These are phyloP conservation scores for Durio zibethinus DNA, from an alignment of 345 rosid genomes.

Conservation along the genomic window DNA sequence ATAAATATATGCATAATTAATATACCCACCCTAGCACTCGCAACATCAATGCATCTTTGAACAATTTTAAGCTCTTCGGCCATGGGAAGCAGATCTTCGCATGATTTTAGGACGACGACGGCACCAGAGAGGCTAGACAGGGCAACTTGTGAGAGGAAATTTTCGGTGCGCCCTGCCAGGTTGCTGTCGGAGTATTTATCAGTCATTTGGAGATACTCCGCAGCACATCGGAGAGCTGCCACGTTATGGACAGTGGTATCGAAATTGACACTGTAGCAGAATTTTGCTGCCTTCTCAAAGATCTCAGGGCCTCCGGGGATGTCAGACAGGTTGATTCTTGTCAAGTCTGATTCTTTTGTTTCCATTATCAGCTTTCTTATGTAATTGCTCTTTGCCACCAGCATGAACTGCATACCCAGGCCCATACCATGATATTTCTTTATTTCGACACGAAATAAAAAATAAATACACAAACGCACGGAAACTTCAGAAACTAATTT, in stretches of 20 bases:
- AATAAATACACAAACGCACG: not conserved
- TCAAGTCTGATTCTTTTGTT: constrained; percentile 55
- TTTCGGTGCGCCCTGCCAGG: constrained; percentile 81
- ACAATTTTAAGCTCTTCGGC: constrained; percentile 71
- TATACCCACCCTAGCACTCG: constrained; percentile 47
- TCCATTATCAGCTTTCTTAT: constrained; percentile 74
- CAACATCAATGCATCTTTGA: constrained; percentile 64
- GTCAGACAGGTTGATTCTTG: constrained; percentile 58
- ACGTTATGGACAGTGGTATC: constrained; percentile 94
- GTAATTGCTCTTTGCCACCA: constrained; percentile 89
- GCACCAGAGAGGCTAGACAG: constrained; percentile 84
- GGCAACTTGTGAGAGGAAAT: constrained; percentile 80
- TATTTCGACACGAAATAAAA: not conserved
- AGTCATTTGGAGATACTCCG: constrained; percentile 84
- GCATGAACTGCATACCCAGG: constrained; percentile 80
- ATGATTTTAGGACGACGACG: constrained; percentile 75
- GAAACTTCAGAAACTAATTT: not conserved
- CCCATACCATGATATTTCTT: no score
- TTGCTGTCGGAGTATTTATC: constrained; percentile 66
- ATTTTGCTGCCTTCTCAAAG: constrained; percentile 89
- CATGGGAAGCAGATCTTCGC: constrained; percentile 69
- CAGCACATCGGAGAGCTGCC: constrained; percentile 86
- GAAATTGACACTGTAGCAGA: constrained; percentile 93
- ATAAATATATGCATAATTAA: not conserved
- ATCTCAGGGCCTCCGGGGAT: constrained; percentile 94